These are phyloP conservation scores for Kluyveromyces marxianus DNA, from an alignment of 1,139 yeast genomes.

Conservation along the genomic window DNA sequence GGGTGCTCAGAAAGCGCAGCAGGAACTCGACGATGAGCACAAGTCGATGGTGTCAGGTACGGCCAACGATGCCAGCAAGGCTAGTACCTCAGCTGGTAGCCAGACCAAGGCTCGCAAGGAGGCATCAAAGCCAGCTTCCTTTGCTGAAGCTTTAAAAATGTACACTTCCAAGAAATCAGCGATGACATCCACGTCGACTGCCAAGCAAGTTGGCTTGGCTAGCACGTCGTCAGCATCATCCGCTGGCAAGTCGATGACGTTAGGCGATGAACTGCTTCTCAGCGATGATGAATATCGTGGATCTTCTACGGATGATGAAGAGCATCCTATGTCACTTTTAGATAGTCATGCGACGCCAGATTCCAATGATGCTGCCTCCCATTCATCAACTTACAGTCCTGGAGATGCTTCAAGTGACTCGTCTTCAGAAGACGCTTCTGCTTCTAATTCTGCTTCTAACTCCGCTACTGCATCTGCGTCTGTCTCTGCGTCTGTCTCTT, in stretches of 20 bases:
- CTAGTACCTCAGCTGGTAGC: not conserved
- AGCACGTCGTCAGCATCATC: not conserved
- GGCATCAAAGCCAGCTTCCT: constrained; percentile 16
- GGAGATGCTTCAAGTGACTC: not conserved
- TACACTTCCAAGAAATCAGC: constrained; percentile 11
- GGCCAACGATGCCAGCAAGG: too few species aligned
- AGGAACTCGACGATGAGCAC: constrained; percentile 5
- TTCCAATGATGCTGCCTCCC: constrained; percentile 1
- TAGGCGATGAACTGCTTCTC: constrained; percentile 11
- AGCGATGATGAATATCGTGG: constrained; percentile 25
- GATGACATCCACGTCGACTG: not conserved
- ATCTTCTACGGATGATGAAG: constrained; percentile 6
- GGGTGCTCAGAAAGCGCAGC: constrained; percentile 9
- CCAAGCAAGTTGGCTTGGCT: not conserved
- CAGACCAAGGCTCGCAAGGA: not conserved
- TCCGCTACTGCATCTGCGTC: not conserved
- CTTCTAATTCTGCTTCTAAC: not conserved
- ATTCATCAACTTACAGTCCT: too few species aligned
- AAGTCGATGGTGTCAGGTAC: not conserved
- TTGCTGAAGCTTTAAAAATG: constrained; percentile 24
- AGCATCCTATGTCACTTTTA: not conserved
- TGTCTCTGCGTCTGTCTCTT: constrained; percentile 10
- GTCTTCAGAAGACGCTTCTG: not conserved
- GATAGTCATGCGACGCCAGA: constrained; percentile 1
- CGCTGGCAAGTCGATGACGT: not conserved